Evolutionary conservation across 441 rosid species (phyloP), one percentile per base, ranked within the genome.

Genomic region (Hura crepitans): DNA sequence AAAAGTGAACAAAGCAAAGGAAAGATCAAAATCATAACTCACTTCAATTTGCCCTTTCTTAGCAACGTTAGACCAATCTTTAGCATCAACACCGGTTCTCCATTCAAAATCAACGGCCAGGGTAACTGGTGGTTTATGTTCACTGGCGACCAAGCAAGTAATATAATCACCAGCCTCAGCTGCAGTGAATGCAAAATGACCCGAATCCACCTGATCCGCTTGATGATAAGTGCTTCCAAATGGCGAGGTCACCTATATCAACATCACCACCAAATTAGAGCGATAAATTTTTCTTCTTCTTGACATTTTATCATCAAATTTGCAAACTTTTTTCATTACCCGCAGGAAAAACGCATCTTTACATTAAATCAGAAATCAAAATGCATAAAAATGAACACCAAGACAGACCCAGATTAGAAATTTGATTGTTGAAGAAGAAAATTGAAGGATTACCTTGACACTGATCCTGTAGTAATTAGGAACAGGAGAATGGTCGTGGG

Each of bases 21-120:
- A n/a, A 58, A 66, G 45, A 18, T 12, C 46, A 70, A 22, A 65
- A 42, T 2, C n/a, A 59, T 4, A 22, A 53, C 84, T 80, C 70
- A 89, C 98, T 14, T 87, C 89, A 47, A 92, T 62, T 62, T 85
- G 86, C 53, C 91, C 96, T 74, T 86, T 88, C 80, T 84, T 88
- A 4, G 96, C 97, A 73, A 94, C 81, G 39, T 74, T 85, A 42
- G 81, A 25, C 96, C 96, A 94, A 74, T 90, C 97, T 76, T 84
- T 92, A 50, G 97, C 81, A 51, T 82, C 85, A 45, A 94, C 79
- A 28, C 97, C 97, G 46, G 88, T 82, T 74, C 66, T 89, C 97
- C 98, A 92, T 5, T 92, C 94, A 53, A 90, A 92, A 46, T 94
- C 96, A 56, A 94, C 62, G 0, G 87, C 72, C 45, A 88, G 5